These are phyloP conservation scores for Fusarium brachygibbosum DNA, from an alignment of 2,329 filamentous ascomycete genomes.

Conservation along the genomic window DNA sequence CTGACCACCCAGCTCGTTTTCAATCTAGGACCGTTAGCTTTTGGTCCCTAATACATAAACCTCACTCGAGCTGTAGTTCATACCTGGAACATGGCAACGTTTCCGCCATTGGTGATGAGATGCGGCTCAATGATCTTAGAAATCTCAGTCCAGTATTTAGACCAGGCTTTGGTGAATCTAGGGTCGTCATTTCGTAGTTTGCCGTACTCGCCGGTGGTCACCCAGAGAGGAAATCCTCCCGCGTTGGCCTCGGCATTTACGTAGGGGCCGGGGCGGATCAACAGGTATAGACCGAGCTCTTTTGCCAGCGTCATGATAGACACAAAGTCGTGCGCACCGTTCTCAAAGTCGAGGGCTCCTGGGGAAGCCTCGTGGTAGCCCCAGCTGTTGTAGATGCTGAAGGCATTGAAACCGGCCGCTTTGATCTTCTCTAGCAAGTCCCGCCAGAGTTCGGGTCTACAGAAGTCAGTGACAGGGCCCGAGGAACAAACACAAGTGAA, in stretches of 20 bases:
- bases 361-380: conserved; percentile 57
- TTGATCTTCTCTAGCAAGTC: conserved; percentile 60
- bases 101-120: conserved; percentile 69
- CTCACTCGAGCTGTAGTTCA: rapidly evolving
- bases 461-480: neutral
- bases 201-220: conserved; percentile 72
- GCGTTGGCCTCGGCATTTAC: conserved; percentile 74
- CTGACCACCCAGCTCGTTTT: conserved; percentile 66
- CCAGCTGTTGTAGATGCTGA: conserved; percentile 60
- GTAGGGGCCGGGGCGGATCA: conserved; percentile 69
- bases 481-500: rapidly evolving
- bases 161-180: conserved; percentile 66
- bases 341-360: conserved; percentile 50
- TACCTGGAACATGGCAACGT: conserved; percentile 64
- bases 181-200: conserved; percentile 65
- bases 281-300: conserved; percentile 61
- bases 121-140: conserved; percentile 65
- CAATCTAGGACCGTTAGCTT: conserved; percentile 54
- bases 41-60: rapidly evolving
- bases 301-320: conserved; percentile 62
- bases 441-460: conserved; percentile 55
- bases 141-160: conserved; percentile 65
- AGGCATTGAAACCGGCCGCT: conserved; percentile 59
- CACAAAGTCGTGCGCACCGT: conserved; percentile 61
- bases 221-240: conserved; percentile 73